Percentiles rank a stretch among this genome's conserved stretches.
Conservation (phyloP, 805 yeast genomes). For the Cyberlindnera mrakii region DNA sequence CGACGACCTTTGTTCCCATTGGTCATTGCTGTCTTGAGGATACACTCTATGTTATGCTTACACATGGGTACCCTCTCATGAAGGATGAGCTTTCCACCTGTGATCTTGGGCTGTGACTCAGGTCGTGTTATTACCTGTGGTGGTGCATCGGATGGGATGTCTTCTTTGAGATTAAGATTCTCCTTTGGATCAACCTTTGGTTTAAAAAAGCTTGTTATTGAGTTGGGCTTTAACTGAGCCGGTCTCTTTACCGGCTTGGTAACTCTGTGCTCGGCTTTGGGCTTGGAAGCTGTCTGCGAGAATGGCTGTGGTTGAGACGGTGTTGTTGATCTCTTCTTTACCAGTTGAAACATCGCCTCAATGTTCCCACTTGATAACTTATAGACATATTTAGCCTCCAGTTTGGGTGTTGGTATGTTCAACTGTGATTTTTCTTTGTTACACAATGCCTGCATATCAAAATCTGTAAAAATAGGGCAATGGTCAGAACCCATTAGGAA, state of each 20-base stretch:
- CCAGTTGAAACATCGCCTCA: slow-evolving; percentile 29
- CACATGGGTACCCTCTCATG: slow-evolving; percentile 36
- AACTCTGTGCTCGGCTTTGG: no score
- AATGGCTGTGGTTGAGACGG: neutral
- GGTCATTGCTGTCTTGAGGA: slow-evolving; percentile 40
- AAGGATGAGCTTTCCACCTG: slow-evolving; percentile 15
- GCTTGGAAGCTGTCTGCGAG: neutral
- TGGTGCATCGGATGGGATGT: no score
- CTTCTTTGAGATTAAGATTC: no score
- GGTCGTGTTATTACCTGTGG: no score
- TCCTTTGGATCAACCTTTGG: no score
- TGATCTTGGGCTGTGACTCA: slow-evolving; percentile 1
- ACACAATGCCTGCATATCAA: slow-evolving; percentile 26
- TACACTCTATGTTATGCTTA: slow-evolving; percentile 40
- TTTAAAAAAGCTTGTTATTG: no score
- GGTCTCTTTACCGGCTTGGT: no score
- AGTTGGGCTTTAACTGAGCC: no score
- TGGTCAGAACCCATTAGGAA: slow-evolving; percentile 84
- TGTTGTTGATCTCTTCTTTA: slow-evolving; percentile 9
- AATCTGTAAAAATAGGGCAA: slow-evolving; percentile 81
- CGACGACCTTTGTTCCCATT: slow-evolving; percentile 39
- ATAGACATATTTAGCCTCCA: slow-evolving; percentile 50
- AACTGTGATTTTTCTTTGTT: neutral
- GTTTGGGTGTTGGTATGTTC: slow-evolving; percentile 26
- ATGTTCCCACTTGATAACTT: slow-evolving; percentile 32